Evolutionary conservation across 164 flowering plant species (phyloP), one percentile per base, ranked within the genome.

Genomic region (Tinospora cordifolia): DNA sequence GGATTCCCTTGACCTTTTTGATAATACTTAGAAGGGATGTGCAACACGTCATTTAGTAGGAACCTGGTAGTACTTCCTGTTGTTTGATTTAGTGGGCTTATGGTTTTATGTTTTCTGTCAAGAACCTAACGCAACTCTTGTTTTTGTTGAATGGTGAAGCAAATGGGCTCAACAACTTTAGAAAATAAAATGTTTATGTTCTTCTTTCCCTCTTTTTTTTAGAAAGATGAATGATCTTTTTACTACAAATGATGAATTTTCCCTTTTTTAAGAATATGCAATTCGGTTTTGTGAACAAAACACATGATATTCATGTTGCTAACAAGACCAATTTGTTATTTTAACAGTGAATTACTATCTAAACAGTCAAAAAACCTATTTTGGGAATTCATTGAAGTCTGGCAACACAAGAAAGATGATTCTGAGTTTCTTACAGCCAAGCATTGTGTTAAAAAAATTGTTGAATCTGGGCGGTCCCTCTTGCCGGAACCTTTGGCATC

Each of bases 361-460:
- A 92, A 85, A 70, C 97, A 92, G 74, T 78, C 87, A 89, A 88
- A 88, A 74, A 84, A 87, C 71, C 82, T 79, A 26, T 92, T 80
- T 74, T 94, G 98, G 98, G 90, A 89, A 63, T 94, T 92, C 76
- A 79, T 83, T 76, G 96, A 92, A 14, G 74, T 46, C 21, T 94
- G 99, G 99, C 80, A 82, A 63, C 73, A 69, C 44, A 77, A 65
- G 65, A 79, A 84, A 59, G 80, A 79, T 71, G 82, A 78, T 75
- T 58, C 77, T 63, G 81, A 76, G 58, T 70, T 83, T 67, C 63
- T 63, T 69, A 77, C 95, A 12, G 93, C 99, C 15, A 92, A 83
- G 77, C 90, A 82, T 71, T 94, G 99, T 74, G 60, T 89, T 51
- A 83, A 82, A 67, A 86, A 79, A 69, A 86, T 94, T 74, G 76